A percentile compares a stretch with the other conserved stretches of the same genome.
These are phyloP conservation scores for Arctium minus DNA, from an alignment of 129 eudicot genomes.

Conservation along the genomic window DNA sequence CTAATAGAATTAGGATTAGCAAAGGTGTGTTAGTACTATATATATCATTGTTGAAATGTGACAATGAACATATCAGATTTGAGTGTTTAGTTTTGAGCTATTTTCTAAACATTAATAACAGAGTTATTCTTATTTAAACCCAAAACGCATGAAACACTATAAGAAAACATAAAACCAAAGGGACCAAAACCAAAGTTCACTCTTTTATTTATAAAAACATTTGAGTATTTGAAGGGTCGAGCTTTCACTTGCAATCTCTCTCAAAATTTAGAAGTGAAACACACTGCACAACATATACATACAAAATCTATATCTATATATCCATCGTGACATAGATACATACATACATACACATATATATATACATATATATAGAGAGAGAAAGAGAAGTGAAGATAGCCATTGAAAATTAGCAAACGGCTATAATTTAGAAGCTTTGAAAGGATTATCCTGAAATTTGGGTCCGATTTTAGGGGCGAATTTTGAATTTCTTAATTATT, in stretches of 20 bases:
- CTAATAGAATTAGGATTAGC: too few relatives aligned
- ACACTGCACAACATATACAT: not conserved
- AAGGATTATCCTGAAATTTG: slow-evolving; percentile 19
- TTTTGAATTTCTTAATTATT: not conserved
- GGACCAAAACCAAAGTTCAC: too few relatives aligned
- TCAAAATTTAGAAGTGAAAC: not conserved
- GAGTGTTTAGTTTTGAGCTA: too few relatives aligned
- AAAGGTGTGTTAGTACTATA: too few relatives aligned
- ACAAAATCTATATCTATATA: not conserved
- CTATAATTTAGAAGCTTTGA: slow-evolving; percentile 10
- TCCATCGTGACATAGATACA: not conserved
- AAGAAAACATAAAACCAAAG: too few relatives aligned
- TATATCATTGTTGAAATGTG: too few relatives aligned
- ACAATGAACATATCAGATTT: too few relatives aligned
- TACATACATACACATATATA: not conserved
- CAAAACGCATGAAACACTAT: too few relatives aligned
- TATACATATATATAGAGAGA: slow-evolving; percentile 3
- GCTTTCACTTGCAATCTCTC: not conserved
- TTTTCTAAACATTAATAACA: too few relatives aligned
- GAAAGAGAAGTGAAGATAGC: not conserved
- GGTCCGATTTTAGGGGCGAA: slow-evolving; percentile 11
- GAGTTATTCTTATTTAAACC: too few relatives aligned
- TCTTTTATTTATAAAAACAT: not conserved
- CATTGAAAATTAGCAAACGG: slow-evolving; percentile 21
- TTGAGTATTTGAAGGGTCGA: not conserved